These are phyloP conservation scores for Nemophila menziesii DNA, from an alignment of 257 asterid species.

Conservation along the genomic window DNA sequence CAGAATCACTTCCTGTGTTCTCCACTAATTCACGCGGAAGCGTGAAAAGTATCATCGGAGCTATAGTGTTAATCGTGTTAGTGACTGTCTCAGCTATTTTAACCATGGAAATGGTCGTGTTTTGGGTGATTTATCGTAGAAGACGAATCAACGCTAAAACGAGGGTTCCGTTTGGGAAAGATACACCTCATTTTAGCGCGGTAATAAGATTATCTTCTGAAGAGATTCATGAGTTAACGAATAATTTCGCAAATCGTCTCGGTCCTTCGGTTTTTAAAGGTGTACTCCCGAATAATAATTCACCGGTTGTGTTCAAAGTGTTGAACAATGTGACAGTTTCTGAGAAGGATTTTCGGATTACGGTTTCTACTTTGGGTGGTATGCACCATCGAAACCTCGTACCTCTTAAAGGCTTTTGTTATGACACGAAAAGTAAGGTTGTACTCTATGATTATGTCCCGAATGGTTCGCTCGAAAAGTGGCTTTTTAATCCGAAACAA, in stretches of 20 bases:
- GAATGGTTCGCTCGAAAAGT: slow-evolving; percentile 44
- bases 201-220: slow-evolving; percentile 36
- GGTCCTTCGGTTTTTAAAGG: slow-evolving; percentile 45
- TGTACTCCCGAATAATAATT: slow-evolving; percentile 32
- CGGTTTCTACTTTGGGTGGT: slow-evolving; percentile 41
- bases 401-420: slow-evolving; percentile 52
- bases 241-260: slow-evolving; percentile 24
- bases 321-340: slow-evolving; percentile 28
- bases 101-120: slow-evolving; percentile 25
- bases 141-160: slow-evolving; percentile 22
- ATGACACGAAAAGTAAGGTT: slow-evolving; percentile 31
- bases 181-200: slow-evolving; percentile 41
- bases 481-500: slow-evolving; percentile 25
- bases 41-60: slow-evolving; percentile 22
- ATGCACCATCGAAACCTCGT: slow-evolving; percentile 50
- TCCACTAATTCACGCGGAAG: slow-evolving; percentile 14
- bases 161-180: slow-evolving; percentile 45
- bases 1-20: slow-evolving; percentile 12
- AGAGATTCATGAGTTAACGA: slow-evolving; percentile 40
- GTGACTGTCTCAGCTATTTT: slow-evolving; percentile 27
- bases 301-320: slow-evolving; percentile 33
- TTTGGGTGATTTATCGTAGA: slow-evolving; percentile 27
- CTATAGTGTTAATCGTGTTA: slow-evolving; percentile 29
- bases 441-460: slow-evolving; percentile 43
- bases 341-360: slow-evolving; percentile 51